These are phyloP conservation scores for Magnusiomyces paraingens DNA, from an alignment of 1,139 yeast genomes.

Conservation along the genomic window DNA sequence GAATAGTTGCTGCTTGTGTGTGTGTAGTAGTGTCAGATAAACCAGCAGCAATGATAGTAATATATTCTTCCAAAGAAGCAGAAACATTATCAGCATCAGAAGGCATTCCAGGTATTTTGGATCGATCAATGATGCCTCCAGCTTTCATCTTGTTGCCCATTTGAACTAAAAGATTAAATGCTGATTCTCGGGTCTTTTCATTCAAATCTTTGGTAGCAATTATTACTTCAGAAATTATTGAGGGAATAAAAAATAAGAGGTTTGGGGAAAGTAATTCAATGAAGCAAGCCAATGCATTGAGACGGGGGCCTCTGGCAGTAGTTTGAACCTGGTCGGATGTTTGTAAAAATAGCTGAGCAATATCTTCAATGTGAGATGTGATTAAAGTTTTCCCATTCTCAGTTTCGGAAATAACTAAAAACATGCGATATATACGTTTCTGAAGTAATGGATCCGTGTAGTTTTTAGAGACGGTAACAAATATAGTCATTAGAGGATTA, in stretches of 20 bases:
- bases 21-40: constrained; percentile 89
- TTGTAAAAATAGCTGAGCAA: constrained; percentile 54
- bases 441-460: constrained; percentile 62
- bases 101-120: constrained; percentile 60
- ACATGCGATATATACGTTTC: constrained; percentile 81
- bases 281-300: constrained; percentile 57
- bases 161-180: constrained; percentile 66
- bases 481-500: constrained; percentile 69
- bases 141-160: constrained; percentile 75
- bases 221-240: constrained; percentile 78
- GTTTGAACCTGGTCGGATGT: constrained; percentile 56
- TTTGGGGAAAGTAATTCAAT: constrained; percentile 54
- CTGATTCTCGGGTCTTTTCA: constrained; percentile 80
- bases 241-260: constrained; percentile 71
- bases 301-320: constrained; percentile 76
- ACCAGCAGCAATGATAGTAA: constrained; percentile 95
- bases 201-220: constrained; percentile 89
- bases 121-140: constrained; percentile 53
- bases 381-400: constrained; percentile 50
- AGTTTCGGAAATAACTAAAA: constrained; percentile 62
- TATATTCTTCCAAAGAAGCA: constrained; percentile 72
- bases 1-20: constrained; percentile 93
- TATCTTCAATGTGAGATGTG: constrained; percentile 48
- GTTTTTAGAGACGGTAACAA: constrained; percentile 57
- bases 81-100: constrained; percentile 50